Base-by-base conservation (phyloP, 352 stramenopile genomes). In the Phytophthora melonis region DNA sequence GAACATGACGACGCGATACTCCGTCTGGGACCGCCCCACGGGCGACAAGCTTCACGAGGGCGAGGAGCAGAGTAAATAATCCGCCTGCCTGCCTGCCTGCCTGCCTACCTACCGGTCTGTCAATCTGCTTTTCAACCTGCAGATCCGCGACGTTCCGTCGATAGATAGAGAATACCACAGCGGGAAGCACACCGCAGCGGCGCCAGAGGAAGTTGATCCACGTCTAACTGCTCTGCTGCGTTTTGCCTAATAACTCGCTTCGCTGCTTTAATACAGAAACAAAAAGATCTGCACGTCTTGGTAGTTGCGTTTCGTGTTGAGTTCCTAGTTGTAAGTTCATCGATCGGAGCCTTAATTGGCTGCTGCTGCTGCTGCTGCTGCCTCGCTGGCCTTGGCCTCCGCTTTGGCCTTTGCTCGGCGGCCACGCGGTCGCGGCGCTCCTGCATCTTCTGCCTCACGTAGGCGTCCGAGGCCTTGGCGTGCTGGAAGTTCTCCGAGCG, bases 1-100 rank as follows among this genome's bases (percentile, higher is more conserved):
- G 91, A 96, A 97, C 79, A 57, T 93, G 52, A 90, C 85, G 21
- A 95, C 89, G 64, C 83, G 91, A 55, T 92, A 87, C 69, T 95
- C 89, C 0, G 83, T 93, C 2, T 97, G 90, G 90, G 83, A 94
- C 59, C 85, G 80, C 56, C 84, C 88, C 13, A 88, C 81, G 1
- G 85, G 77, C 23, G 79, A 92, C 55, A 76, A 89, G 65, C 78
- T 94, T 13, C 45, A 83, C 74, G 79, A 91, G 9, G 84, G 87
- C 7, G 58, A 91, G 39, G 59, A 82, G 57, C 72, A 82, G n/a
- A 68, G 71, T 68, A 74, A 67, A 34, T 30, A 13, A 21, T n/a
- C 0, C n/a, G 6, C 34, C 34, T 47, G 41, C 41, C 34, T 41
- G 34, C 32, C 30, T 47, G 41, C 41, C 34, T 41, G 34, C 32